Conservation (phyloP, 192 early-diverging fungal species). For the Linnemannia hyalina region DNA sequence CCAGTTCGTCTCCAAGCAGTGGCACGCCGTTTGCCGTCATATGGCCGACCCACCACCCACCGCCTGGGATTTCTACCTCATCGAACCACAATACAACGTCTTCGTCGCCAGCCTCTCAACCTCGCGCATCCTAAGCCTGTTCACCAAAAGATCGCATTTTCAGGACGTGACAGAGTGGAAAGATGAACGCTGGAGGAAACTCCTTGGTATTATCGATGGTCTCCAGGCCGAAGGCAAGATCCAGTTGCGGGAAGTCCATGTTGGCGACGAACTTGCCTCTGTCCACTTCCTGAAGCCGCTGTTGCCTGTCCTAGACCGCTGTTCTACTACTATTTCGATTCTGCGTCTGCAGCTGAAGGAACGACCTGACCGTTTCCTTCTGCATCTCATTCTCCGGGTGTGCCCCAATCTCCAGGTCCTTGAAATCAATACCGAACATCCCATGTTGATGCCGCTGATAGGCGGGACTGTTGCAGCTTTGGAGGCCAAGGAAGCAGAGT, state of each 20-base stretch:
- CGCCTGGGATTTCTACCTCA: neutral
- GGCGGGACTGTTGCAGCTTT: neutral
- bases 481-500: neutral
- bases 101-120: neutral
- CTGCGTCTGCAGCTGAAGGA: neutral
- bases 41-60: neutral
- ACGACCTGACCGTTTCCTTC: neutral
- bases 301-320: neutral
- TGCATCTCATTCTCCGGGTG: neutral
- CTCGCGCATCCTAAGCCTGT: neutral
- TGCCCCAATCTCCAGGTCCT: neutral
- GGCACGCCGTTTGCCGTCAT: conserved; percentile 4
- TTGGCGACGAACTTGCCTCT: neutral
- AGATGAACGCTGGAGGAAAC: neutral
- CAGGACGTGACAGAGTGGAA: neutral
- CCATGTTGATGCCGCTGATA: neutral
- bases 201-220: neutral
- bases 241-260: neutral
- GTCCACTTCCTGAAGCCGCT: neutral
- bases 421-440: neutral
- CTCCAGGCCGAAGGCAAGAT: neutral
- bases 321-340: neutral
- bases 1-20: conserved; percentile 8
- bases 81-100: neutral
- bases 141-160: neutral